Conservation (phyloP, 192 early-diverging fungal species). For the Allomyces arbusculus region DNA sequence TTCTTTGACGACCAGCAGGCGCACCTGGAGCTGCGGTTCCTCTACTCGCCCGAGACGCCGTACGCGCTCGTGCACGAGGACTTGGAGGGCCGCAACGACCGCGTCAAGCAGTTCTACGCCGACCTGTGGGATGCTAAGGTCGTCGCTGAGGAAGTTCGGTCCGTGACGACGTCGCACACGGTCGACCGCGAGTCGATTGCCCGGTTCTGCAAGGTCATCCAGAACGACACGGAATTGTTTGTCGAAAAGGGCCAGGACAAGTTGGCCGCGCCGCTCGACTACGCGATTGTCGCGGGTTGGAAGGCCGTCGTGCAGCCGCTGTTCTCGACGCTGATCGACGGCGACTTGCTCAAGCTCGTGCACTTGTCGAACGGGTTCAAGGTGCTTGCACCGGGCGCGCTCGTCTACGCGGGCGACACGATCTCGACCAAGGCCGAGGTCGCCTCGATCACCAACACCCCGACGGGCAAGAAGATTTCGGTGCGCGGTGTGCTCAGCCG, state of each 20-base stretch:
- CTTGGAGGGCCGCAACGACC: slow-evolving; percentile 58
- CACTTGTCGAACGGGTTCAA: slow-evolving; percentile 89
- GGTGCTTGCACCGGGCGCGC: slow-evolving; percentile 48
- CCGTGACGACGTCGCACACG: slow-evolving; percentile 36
- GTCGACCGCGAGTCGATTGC: slow-evolving; percentile 30
- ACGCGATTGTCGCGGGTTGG: slow-evolving; percentile 84
- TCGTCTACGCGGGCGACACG: slow-evolving; percentile 57
- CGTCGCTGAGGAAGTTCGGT: slow-evolving; percentile 19
- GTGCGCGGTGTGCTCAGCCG: slow-evolving; percentile 63
- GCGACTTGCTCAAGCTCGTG: slow-evolving; percentile 74
- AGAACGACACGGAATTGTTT: slow-evolving; percentile 46
- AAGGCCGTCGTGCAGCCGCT: slow-evolving; percentile 80
- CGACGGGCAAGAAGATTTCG: slow-evolving; percentile 77
- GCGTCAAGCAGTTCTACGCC: slow-evolving; percentile 71
- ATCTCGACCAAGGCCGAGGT: slow-evolving; percentile 67
- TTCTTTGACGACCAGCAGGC: slow-evolving; percentile 29
- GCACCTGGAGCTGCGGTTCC: slow-evolving; percentile 60
- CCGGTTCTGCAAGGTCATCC: slow-evolving; percentile 51
- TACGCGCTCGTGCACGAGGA: slow-evolving; percentile 73
- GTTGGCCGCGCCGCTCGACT: slow-evolving; percentile 70
- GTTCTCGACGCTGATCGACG: slow-evolving; percentile 80
- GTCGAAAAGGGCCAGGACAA: slow-evolving; percentile 51
- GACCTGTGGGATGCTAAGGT: slow-evolving; percentile 45
- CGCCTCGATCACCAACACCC: slow-evolving; percentile 67
- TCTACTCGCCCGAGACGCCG: slow-evolving; percentile 53